Conservation (phyloP, 192 early-diverging fungal genomes). For the Geranomyces variabilis region DNA sequence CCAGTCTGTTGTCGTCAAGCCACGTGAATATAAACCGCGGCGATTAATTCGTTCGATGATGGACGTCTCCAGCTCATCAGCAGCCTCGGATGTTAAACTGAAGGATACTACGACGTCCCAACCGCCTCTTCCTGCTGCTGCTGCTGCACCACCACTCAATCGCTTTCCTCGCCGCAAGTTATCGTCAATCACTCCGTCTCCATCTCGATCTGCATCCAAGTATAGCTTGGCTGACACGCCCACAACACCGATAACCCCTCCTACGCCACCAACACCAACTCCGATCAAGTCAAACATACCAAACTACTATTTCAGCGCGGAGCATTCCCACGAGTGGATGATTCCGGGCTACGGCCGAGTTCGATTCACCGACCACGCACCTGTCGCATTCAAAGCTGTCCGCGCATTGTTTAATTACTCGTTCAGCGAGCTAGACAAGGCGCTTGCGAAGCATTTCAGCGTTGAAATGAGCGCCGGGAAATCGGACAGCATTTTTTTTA, state of each 20-base stretch:
- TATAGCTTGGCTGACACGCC: background rate
- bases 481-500: constrained; percentile 41
- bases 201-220: background rate
- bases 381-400: constrained; percentile 37
- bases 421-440: constrained; percentile 25
- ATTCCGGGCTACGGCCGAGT: constrained; percentile 41
- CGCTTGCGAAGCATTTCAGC: constrained; percentile 5
- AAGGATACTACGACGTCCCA: no score
- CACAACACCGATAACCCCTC: background rate
- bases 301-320: constrained; percentile 22
- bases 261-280: background rate
- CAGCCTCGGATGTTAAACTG: background rate
- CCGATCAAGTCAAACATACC: constrained; percentile 21
- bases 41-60: constrained; percentile 3
- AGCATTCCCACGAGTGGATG: constrained; percentile 40
- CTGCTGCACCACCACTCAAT: background rate
- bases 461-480: constrained; percentile 36
- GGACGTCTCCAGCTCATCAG: background rate
- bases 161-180: background rate
- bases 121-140: background rate
- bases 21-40: constrained; percentile 6
- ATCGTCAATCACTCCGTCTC: background rate
- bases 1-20: background rate
- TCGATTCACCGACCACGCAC: constrained; percentile 42
- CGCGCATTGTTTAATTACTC: constrained; percentile 36